A percentile compares a stretch with the other conserved stretches of the same genome.
Conservation (phyloP, 768 basidiomycete species). For the Lactarius akahatsu region DNA sequence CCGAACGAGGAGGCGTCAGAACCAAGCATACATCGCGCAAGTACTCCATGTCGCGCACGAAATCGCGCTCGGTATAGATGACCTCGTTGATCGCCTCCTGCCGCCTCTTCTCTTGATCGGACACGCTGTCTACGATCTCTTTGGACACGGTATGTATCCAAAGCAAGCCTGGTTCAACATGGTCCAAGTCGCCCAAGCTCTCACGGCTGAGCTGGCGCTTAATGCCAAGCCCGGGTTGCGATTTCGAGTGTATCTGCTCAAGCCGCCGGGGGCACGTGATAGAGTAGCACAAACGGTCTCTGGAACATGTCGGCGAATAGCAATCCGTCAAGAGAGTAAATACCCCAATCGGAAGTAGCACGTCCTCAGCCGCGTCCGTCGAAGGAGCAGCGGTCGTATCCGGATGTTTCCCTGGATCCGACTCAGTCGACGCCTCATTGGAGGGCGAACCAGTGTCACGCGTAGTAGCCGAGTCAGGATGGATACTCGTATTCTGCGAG, state of each 20-base stretch:
- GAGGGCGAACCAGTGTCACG: slow-evolving; percentile 30
- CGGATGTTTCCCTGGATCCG: slow-evolving; percentile 32
- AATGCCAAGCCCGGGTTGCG: slow-evolving; percentile 78
- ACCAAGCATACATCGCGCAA: slow-evolving; percentile 69
- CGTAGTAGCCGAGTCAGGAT: slow-evolving; percentile 30
- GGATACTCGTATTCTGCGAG: slow-evolving; percentile 21
- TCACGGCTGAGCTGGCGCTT: slow-evolving; percentile 71
- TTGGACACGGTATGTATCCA: slow-evolving; percentile 97
- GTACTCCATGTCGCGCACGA: slow-evolving; percentile 97
- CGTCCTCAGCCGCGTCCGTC: slow-evolving; percentile 46
- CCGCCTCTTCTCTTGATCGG: slow-evolving; percentile 89
- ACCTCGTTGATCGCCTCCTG: slow-evolving; percentile 99
- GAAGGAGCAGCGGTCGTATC: slow-evolving; percentile 29
- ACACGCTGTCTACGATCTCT: slow-evolving; percentile 90
- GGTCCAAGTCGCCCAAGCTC: slow-evolving; percentile 70
- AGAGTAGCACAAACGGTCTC: slow-evolving; percentile 93
- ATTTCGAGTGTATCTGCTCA: slow-evolving; percentile 73
- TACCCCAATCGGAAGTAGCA: slow-evolving; percentile 83
- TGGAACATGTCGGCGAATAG: slow-evolving; percentile 95
- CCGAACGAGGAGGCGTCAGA: slow-evolving; percentile 15
- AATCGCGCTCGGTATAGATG: slow-evolving; percentile 92
- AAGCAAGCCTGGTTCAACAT: slow-evolving; percentile 74
- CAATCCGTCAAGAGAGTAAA: slow-evolving; percentile 97
- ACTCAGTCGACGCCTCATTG: slow-evolving; percentile 36
- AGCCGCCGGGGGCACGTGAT: slow-evolving; percentile 93